A percentile compares a stretch with the other conserved stretches of the same genome.
These are phyloP conservation scores for Colletotrichum abscissum DNA, from an alignment of 2,329 filamentous ascomycete genomes.

Conservation along the genomic window DNA sequence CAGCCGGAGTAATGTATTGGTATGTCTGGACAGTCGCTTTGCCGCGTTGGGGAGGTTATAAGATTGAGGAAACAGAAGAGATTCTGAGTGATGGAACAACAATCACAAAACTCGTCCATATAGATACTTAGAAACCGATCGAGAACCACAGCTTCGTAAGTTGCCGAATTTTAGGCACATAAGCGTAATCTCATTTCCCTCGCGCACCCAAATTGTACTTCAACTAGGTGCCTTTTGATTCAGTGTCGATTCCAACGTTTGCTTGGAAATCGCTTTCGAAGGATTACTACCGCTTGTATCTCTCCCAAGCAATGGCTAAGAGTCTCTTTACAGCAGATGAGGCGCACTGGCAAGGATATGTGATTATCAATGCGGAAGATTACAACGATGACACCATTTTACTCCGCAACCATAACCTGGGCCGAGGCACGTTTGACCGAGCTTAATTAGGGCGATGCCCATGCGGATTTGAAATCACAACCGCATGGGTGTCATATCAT, in stretches of 20 bases:
- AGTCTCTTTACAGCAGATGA: too few species aligned
- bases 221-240: too few species aligned
- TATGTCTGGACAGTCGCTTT: constrained; percentile 72
- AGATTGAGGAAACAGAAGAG: constrained; percentile 69
- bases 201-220: too few species aligned
- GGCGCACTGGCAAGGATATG: neutral
- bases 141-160: too few species aligned
- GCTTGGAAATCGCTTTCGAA: too few species aligned
- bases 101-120: constrained; percentile 66
- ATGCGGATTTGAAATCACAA: constrained; percentile 11
- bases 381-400: neutral
- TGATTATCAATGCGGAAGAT: neutral
- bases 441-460: neutral
- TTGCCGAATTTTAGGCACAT: too few species aligned
- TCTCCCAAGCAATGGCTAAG: too few species aligned
- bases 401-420: neutral
- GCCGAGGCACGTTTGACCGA: neutral
- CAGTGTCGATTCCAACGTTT: too few species aligned
- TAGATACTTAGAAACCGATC: too few species aligned
- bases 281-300: too few species aligned
- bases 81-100: constrained; percentile 74
- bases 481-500: neutral
- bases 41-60: constrained; percentile 69
- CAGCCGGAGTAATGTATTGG: constrained; percentile 74
- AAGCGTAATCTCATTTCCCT: too few species aligned